phyloP scores from a whole-genome alignment of 2,329 filamentous ascomycete species.

The Calycina herbarum region DNA sequence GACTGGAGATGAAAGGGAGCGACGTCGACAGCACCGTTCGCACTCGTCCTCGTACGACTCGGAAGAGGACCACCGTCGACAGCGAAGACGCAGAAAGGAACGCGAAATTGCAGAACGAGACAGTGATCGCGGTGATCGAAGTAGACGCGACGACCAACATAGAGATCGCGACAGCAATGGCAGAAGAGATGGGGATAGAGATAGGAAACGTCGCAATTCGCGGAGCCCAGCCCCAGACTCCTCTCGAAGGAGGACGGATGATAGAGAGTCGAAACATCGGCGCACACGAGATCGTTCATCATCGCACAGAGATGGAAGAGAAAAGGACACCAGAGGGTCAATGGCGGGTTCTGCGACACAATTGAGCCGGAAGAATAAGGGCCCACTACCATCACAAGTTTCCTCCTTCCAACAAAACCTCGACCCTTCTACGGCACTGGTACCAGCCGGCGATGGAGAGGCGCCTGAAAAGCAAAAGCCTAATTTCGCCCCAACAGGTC shows the following conservation, averaged over 20 bases:
- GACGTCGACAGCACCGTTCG: constrained; percentile 24
- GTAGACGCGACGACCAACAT: constrained; percentile 4
- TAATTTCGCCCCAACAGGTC: constrained; percentile 79
- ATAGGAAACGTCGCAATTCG: constrained; percentile 33
- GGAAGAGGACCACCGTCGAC: constrained; percentile 33
- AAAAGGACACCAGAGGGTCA: constrained; percentile 19
- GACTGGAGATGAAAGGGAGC: constrained; percentile 26
- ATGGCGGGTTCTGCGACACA: constrained; percentile 29
- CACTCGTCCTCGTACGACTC: constrained; percentile 32
- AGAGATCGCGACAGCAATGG: constrained; percentile 14
- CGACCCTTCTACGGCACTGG: constrained; percentile 37
- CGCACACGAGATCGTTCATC: constrained; percentile 31
- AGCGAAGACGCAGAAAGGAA: constrained; percentile 25
- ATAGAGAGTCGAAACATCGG: constrained; percentile 29
- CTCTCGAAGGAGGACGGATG: constrained; percentile 26
- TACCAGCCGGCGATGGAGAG: constrained; percentile 41
- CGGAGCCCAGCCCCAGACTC: constrained; percentile 31
- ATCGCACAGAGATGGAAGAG: constrained; percentile 24
- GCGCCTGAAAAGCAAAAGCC: constrained; percentile 77
- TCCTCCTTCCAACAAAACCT: constrained; percentile 58
- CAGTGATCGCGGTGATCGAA: neutral
- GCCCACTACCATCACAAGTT: constrained; percentile 60
- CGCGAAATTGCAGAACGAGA: constrained; percentile 17
- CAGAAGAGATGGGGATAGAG: constrained; percentile 26
- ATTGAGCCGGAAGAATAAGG: constrained; percentile 36